Evolutionary conservation across 1,284 basidiomycete species (phyloP).

Genomic region (Leccinum fallax): DNA sequence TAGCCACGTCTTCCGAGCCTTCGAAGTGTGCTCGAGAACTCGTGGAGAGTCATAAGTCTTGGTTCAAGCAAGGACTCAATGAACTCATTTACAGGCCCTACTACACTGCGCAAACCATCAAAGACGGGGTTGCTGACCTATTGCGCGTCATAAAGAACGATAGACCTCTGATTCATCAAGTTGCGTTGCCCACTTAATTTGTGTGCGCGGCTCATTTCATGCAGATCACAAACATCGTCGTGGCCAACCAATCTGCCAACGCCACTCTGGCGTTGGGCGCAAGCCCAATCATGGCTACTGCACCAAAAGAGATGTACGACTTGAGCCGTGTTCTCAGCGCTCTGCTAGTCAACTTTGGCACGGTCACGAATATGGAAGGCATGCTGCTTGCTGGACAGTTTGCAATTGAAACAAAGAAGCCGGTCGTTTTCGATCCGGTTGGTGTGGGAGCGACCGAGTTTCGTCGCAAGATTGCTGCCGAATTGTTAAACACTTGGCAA

Average conservation of each 20-base stretch:
- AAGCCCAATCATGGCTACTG: constrained; percentile 93
- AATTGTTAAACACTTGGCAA: constrained; percentile 84
- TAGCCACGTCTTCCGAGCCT: constrained; percentile 74
- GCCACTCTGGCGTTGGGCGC: constrained; percentile 87
- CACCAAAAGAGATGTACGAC: constrained; percentile 82
- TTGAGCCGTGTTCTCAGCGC: constrained; percentile 69
- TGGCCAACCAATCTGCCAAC: constrained; percentile 90
- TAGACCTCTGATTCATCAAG: constrained; percentile 83
- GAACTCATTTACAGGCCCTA: too few relatives aligned
- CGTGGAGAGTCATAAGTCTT: constrained; percentile 46
- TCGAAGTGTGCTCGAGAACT: constrained; percentile 55
- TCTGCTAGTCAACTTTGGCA: constrained; percentile 91
- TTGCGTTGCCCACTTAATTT: constrained; percentile 30
- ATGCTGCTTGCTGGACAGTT: constrained; percentile 79
- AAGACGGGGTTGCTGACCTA: constrained; percentile 44
- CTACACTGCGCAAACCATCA: constrained; percentile 37
- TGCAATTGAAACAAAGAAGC: constrained; percentile 77
- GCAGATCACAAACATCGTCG: constrained; percentile 91
- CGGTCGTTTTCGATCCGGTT: constrained; percentile 92
- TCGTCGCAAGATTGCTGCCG: constrained; percentile 64
- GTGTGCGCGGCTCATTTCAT: constrained; percentile 10
- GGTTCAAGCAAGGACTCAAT: constrained; percentile 33
- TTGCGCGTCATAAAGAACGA: constrained; percentile 52
- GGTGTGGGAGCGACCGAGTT: constrained; percentile 86
- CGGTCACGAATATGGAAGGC: constrained; percentile 69